phyloP scores from a whole-genome alignment of 2,329 filamentous ascomycete species.

The Arthrobotrys pseudoclavata region DNA sequence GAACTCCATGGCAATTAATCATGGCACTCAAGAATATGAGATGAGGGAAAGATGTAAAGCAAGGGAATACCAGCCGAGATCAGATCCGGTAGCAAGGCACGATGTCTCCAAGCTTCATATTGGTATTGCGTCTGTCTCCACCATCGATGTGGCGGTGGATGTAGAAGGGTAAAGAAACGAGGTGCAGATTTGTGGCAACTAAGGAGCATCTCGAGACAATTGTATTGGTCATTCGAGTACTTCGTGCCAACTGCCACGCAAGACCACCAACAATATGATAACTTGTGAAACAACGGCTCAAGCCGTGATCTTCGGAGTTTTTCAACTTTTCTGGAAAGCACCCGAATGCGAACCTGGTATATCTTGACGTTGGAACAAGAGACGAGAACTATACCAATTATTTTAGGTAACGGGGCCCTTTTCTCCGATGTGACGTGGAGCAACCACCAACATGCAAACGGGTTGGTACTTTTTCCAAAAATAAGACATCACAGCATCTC shows the following conservation, averaged over 20 bases:
- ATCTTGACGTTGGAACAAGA: conserved; percentile 29
- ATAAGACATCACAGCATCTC: conserved; percentile 9
- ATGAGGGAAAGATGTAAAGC: conserved; percentile 14
- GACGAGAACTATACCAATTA: conserved; percentile 30
- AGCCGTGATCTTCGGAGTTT: conserved; percentile 54
- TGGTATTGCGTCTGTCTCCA: conserved; percentile 25
- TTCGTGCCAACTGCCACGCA: conserved; percentile 42
- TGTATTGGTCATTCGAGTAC: conserved; percentile 25
- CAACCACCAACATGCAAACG: conserved; percentile 29
- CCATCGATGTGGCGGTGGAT: conserved; percentile 45
- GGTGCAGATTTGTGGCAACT: conserved; percentile 44
- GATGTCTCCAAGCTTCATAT: neutral
- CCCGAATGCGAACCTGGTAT: conserved; percentile 26
- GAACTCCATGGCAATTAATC: conserved; percentile 36
- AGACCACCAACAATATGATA: conserved; percentile 32
- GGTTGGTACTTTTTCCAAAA: conserved; percentile 20
- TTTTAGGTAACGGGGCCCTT: conserved; percentile 46
- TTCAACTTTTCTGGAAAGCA: conserved; percentile 58
- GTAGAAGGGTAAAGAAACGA: conserved; percentile 5
- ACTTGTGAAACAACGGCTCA: conserved; percentile 54
- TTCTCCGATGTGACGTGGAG: conserved; percentile 54
- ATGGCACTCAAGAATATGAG: conserved; percentile 19
- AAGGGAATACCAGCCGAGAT: conserved; percentile 27
- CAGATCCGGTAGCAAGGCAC: conserved; percentile 4
- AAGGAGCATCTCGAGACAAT: conserved; percentile 31